Evolutionary conservation across 148 eudicot species (phyloP), one percentile per base, ranked within the genome.

Genomic region (Hydrangea macrophylla): DNA sequence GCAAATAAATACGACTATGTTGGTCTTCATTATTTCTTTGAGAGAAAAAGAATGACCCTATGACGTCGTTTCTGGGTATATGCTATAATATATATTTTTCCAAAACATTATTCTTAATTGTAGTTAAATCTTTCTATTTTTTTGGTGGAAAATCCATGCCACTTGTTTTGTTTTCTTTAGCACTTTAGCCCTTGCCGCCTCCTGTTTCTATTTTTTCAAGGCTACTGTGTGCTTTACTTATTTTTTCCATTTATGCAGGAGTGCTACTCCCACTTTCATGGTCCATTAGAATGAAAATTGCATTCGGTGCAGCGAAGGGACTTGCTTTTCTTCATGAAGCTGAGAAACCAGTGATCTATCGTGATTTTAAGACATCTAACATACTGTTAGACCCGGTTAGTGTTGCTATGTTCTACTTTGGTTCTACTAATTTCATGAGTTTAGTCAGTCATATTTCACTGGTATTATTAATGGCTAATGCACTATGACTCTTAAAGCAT

Each of bases 291-390:
- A 89, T 92, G 96, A 92, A 89, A 76, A 92, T 92, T 56, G 92
- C 92, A 17, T 70, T 77, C 9, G 97, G 92, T 35, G 97, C 97
- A 62, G 96, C 97, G 33, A 89, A 82, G 70, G 97, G 97, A 37
- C 92, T 92, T 60, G 96, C 96, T 68, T 89, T 85, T 69, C 84
- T 92, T 51, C 97, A 92, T 62, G 88, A 87, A 58, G 90, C 97
- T 20, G 92, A 89, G 72, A 92, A 87, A 73, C 92, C 96, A 22
- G 90, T 92, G 76, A 92, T 92, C 28, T 89, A 92, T 36, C 90
- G 97, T 36, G 97, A 92, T 76, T 92, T 92, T 61, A 92, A 92
- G 75, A 89, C 97, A 32, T 89, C 96, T 12, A 92, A 92, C 69
- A 87, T 92, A 58, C 75, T 92, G 69, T 70, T 92, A 57, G 96